A percentile compares a stretch with the other conserved stretches of the same genome.
Conservation (phyloP, 495 filamentous ascomycete genomes). For the Aspergillus sclerotioniger region DNA sequence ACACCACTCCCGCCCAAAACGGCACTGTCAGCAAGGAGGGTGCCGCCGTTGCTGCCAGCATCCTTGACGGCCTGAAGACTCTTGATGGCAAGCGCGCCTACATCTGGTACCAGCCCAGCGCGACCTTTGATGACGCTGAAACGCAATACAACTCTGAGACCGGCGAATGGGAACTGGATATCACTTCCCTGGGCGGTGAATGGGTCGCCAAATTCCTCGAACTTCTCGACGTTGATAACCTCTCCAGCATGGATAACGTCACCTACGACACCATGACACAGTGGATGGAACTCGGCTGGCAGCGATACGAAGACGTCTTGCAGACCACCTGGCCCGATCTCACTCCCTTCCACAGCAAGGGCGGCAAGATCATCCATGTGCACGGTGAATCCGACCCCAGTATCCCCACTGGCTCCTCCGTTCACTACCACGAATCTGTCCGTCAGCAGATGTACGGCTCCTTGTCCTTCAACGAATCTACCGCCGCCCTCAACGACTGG, state of each 20-base stretch:
- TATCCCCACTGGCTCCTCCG: conserved; percentile 48
- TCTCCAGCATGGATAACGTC: conserved; percentile 35
- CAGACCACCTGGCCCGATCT: conserved; percentile 46
- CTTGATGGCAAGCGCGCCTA: conserved; percentile 31
- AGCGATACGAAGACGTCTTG: conserved; percentile 26
- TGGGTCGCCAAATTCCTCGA: conserved; percentile 26
- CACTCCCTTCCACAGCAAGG: conserved; percentile 34
- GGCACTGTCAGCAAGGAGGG: conserved; percentile 29
- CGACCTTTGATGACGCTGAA: conserved; percentile 26
- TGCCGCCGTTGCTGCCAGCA: conserved; percentile 30
- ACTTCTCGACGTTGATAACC: conserved; percentile 25
- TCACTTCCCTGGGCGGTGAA: conserved; percentile 25
- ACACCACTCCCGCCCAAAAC: conserved; percentile 29
- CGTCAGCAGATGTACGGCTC: conserved; percentile 46
- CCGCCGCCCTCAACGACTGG: conserved; percentile 43
- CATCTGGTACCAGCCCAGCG: conserved; percentile 30
- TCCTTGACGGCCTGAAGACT: conserved; percentile 32
- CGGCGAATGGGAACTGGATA: conserved; percentile 21
- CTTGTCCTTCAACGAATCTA: conserved; percentile 29
- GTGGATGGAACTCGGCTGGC: conserved; percentile 41
- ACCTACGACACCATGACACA: conserved; percentile 47
- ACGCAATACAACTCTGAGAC: conserved; percentile 22
- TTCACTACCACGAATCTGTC: conserved; percentile 52
- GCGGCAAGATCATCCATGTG: conserved; percentile 49
- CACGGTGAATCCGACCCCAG: conserved; percentile 52